Base-by-base conservation (phyloP, 805 yeast species). In the Ogataea trehaloabstinens region DNA sequence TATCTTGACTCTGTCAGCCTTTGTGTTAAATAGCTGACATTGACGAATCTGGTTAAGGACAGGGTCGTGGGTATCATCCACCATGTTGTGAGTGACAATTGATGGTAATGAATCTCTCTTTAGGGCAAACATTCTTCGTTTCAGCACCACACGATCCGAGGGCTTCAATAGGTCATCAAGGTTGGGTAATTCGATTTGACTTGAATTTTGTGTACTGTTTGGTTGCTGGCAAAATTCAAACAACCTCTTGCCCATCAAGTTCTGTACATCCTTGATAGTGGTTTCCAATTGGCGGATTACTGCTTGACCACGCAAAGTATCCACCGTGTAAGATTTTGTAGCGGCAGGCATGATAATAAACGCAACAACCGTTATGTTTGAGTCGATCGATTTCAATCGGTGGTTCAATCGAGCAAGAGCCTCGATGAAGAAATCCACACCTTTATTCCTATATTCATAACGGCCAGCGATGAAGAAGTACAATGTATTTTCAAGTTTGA, bases 341-440 rank as follows among this genome's bases (percentile, higher is more conserved):
- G 82, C 79, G 13, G 97, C 98, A 3, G 99, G 99, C 98, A 93
- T 93, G 64, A 91, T 91, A 56, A 91, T 88, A 59, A 91, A 91
- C 8, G 98, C 98, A 31, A 91, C 97, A 16, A 91, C 93, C 0
- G 98, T 91, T 73, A 82, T 85, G 53, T 84, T 86, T 5, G 96
- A 85, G 29, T 87, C 87, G 4, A 78, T 64, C 41, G 78, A 81
- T 67, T 93, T 88, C 57, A 91, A 76, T 44, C 82, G 75, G 63
- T 91, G 91, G 66, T 91, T 91, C 58, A 91, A 75, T 51, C 99
- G 74, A 1, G 98, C 98, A 44, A 91, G 73, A 2, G 95, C 73
- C 66, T 91, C 99, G 53, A 91, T 86, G 61, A 80, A 91, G 73
- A 91, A 82, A 62, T 91, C 99, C 25, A 88, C 95, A 56, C 99